phyloP scores from a whole-genome alignment of 1,139 yeast species.

The Yamadazyma oceani region DNA sequence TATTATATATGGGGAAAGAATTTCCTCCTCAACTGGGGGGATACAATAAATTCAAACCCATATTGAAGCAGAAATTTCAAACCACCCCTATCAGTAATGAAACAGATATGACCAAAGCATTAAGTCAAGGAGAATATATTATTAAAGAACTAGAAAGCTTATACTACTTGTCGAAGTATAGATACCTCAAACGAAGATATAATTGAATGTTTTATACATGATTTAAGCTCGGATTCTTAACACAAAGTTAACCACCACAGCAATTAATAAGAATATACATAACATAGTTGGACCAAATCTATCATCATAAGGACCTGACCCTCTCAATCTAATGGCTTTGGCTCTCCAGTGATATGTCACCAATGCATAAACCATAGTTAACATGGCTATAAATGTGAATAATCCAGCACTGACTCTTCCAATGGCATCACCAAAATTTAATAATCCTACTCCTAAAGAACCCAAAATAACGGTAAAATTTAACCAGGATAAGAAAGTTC shows the following conservation, averaged over 20 bases:
- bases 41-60: slow-evolving; percentile 20
- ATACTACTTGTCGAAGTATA: slow-evolving; percentile 31
- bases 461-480: slow-evolving; percentile 97
- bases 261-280: slow-evolving; percentile 87
- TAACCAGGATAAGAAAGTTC: slow-evolving; percentile 97
- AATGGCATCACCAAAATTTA: slow-evolving; percentile 92
- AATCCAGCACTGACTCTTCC: slow-evolving; percentile 93
- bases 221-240: slow-evolving; percentile 66
- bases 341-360: slow-evolving; percentile 99
- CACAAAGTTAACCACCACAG: slow-evolving; percentile 88
- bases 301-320: slow-evolving; percentile 97
- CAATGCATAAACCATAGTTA: slow-evolving; percentile 93
- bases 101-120: slow-evolving; percentile 24
- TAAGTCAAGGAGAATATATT: slow-evolving; percentile 32
- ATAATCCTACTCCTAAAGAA: slow-evolving; percentile 91
- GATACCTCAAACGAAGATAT: slow-evolving; percentile 36
- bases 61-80: slow-evolving; percentile 22
- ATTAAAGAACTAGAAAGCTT: slow-evolving; percentile 35
- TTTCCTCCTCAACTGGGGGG: slow-evolving; percentile 37
- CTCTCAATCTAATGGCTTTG: slow-evolving; percentile 94
- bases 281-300: slow-evolving; percentile 99
- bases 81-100: slow-evolving; percentile 17
- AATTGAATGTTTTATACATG: slow-evolving; percentile 2
- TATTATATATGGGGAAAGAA: slow-evolving; percentile 38
- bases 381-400: slow-evolving; percentile 94